Conservation (phyloP, 371 early-diverging fungal species). For the Mucor saturninus region DNA sequence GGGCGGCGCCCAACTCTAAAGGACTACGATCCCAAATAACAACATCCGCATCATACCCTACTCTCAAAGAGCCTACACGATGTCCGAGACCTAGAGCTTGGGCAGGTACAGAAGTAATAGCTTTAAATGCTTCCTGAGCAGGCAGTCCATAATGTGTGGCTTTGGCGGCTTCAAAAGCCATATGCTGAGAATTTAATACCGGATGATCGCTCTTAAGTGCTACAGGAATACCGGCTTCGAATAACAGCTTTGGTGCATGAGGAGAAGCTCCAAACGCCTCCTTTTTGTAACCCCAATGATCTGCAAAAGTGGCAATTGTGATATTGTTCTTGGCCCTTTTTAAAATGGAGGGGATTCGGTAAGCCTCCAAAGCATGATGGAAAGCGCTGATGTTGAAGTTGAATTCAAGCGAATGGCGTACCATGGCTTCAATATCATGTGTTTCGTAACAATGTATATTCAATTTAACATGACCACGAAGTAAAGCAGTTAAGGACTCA, state of each 20-base stretch:
- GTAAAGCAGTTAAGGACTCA: constrained; percentile 69
- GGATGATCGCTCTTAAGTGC: constrained; percentile 82
- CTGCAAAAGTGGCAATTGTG: constrained; percentile 71
- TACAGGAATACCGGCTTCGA: constrained; percentile 69
- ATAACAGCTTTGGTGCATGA: constrained; percentile 60
- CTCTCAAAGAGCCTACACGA: constrained; percentile 66
- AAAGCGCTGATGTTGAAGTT: constrained; percentile 77
- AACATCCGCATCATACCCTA: constrained; percentile 80
- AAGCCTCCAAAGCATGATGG: constrained; percentile 85
- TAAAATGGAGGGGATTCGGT: constrained; percentile 70
- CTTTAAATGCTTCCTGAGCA: constrained; percentile 58
- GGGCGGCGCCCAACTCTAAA: constrained; percentile 69
- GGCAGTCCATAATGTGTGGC: constrained; percentile 73
- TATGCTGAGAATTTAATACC: constrained; percentile 71
- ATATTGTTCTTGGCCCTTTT: constrained; percentile 60
- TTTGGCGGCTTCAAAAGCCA: constrained; percentile 78
- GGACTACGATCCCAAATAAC: constrained; percentile 75
- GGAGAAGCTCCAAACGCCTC: constrained; percentile 75
- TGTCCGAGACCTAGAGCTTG: constrained; percentile 69
- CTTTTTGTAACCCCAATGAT: constrained; percentile 76
- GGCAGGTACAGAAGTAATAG: constrained; percentile 77
- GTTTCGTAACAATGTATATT: constrained; percentile 81
- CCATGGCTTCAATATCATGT: constrained; percentile 74
- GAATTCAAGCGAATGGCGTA: constrained; percentile 76
- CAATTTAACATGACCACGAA: constrained; percentile 72